Evolutionary conservation across 1,284 basidiomycete genomes (phyloP).

Genomic region (Volvariella surrecta): DNA sequence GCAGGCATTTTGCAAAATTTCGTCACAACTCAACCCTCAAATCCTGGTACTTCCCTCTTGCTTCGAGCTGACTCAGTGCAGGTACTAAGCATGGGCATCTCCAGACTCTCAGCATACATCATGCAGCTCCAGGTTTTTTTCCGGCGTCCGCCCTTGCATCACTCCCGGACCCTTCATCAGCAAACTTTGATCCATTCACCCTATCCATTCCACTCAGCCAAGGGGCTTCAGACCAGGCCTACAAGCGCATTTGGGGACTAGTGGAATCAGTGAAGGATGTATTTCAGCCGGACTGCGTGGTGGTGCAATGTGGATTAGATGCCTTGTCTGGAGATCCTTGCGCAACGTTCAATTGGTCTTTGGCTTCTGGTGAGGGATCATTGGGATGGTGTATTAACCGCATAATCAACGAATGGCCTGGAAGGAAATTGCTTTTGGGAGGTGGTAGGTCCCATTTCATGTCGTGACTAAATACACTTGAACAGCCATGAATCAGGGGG

Average conservation of each 20-base stretch:
- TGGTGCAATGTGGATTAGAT: conserved; percentile 85
- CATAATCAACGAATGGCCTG: conserved; percentile 49
- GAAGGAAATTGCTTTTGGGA: conserved; percentile 56
- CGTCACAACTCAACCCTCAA: conserved; percentile 27
- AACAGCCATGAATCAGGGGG: conserved; percentile 44
- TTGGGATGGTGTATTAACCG: conserved; percentile 61
- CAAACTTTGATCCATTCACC: conserved; percentile 60
- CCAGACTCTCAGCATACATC: conserved; percentile 79
- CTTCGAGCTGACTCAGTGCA: neutral
- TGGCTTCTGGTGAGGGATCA: conserved; percentile 50
- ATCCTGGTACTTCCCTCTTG: conserved; percentile 40
- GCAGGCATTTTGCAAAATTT: conserved; percentile 52
- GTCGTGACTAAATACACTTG: neutral
- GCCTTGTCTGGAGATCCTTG: conserved; percentile 80
- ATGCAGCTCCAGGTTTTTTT: conserved; percentile 77
- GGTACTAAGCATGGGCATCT: neutral
- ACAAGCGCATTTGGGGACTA: conserved; percentile 50
- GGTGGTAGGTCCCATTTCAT: conserved; percentile 35
- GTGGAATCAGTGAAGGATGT: conserved; percentile 54
- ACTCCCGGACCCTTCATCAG: conserved; percentile 32
- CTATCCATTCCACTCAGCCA: conserved; percentile 65
- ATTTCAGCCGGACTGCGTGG: conserved; percentile 71
- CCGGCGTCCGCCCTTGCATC: conserved; percentile 52
- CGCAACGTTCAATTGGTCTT: conserved; percentile 71
- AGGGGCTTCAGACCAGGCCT: conserved; percentile 59